Evolutionary conservation across 2,329 filamentous ascomycete species (phyloP).

Genomic region (Botrytis byssoidea): DNA sequence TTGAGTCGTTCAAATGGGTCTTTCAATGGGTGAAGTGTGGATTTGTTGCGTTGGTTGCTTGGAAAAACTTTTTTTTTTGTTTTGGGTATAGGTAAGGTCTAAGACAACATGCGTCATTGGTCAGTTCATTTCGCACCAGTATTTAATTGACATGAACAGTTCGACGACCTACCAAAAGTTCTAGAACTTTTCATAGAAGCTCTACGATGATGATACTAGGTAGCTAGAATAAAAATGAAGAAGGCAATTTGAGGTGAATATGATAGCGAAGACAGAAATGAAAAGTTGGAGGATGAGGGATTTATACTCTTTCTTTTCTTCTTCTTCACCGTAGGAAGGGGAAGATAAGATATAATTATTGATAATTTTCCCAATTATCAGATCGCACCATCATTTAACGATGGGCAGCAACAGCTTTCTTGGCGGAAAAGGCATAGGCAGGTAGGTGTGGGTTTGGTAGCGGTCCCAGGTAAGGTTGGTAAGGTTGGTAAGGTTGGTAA

Average conservation of each 20-base stretch:
- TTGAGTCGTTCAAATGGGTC: constrained; percentile 10
- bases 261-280: neutral
- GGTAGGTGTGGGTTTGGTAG: neutral
- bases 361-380: neutral
- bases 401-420: constrained; percentile 12
- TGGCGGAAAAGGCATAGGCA: constrained; percentile 1
- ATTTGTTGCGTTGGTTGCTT: constrained; percentile 12
- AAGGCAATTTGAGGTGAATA: neutral
- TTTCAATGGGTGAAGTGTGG: constrained; percentile 11
- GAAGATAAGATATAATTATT: neutral
- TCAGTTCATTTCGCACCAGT: neutral
- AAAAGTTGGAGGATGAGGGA: neutral
- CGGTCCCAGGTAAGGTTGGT: no score
- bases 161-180: neutral
- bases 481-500: no score
- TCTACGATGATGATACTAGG: neutral
- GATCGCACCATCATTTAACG: constrained; percentile 12
- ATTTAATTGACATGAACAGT: neutral
- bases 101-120: constrained; percentile 18
- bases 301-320: neutral
- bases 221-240: neutral
- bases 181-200: neutral
- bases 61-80: constrained; percentile 19
- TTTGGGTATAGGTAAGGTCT: neutral
- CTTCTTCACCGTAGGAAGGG: neutral